phyloP scores from a whole-genome alignment of 1,139 yeast species.

The Kurtzmaniella quercitrusa region DNA sequence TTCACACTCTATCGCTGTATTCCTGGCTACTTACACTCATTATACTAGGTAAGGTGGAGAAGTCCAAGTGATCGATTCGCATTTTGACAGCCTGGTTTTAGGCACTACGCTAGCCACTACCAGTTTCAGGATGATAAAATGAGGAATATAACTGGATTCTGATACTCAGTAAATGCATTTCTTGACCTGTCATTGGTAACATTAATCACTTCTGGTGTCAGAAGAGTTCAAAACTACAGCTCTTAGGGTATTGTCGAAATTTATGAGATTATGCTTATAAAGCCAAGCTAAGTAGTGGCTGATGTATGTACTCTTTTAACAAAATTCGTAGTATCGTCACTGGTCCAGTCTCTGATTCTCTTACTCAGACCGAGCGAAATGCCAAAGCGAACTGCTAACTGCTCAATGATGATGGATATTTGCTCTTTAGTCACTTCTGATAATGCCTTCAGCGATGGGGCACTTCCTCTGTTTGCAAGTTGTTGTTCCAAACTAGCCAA shows the following conservation, averaged over 20 bases:
- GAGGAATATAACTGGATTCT: no score
- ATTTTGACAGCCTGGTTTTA: no score
- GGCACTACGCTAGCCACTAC: no score
- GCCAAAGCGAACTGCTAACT: conserved; percentile 44
- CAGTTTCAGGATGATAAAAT: no score
- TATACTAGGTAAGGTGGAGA: background rate
- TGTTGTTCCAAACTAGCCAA: conserved; percentile 47
- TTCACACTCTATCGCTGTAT: background rate
- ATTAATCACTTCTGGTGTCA: no score
- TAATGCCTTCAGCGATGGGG: conserved; percentile 8
- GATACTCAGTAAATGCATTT: no score
- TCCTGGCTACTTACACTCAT: background rate
- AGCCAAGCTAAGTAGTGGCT: background rate
- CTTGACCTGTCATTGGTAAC: no score
- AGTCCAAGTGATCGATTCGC: no score
- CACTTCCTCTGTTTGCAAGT: conserved; percentile 12
- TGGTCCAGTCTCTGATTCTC: conserved; percentile 60
- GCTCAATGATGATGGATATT: conserved; percentile 37
- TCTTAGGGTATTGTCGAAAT: no score
- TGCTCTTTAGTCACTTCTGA: conserved; percentile 25
- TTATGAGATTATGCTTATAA: background rate
- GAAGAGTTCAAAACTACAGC: no score
- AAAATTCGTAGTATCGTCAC: conserved; percentile 40
- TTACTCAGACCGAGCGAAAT: conserved; percentile 42
- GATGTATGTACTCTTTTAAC: conserved; percentile 38